These are phyloP conservation scores for Phytophthora syringae DNA, from an alignment of 352 stramenopile species.

Conservation along the genomic window DNA sequence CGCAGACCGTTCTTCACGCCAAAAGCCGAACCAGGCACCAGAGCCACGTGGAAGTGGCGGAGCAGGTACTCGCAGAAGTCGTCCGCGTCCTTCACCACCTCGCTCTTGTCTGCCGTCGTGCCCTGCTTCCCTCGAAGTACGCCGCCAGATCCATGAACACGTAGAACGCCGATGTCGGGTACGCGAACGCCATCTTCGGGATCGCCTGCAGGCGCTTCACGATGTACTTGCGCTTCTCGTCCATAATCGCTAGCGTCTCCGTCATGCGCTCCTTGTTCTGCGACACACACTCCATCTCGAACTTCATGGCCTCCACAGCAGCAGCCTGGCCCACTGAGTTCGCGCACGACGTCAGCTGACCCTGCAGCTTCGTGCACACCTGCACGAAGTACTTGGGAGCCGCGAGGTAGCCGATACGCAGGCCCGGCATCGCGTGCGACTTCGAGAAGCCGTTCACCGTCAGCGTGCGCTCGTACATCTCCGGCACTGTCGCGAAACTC, in stretches of 20 bases:
- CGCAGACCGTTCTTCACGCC: conserved; percentile 92
- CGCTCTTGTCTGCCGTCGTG: conserved; percentile 42
- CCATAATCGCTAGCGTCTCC: conserved; percentile 55
- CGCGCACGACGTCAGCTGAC: too few relatives aligned
- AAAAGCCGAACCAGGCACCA: conserved; percentile 96
- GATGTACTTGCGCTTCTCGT: conserved; percentile 93
- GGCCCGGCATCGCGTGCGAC: conserved; percentile 96
- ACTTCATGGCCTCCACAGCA: conserved; percentile 88
- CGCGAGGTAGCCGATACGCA: too few relatives aligned
- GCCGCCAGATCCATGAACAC: conserved; percentile 92
- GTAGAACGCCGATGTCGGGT: conserved; percentile 96
- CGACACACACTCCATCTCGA: conserved; percentile 76
- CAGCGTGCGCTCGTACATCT: conserved; percentile 92
- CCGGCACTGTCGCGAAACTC: conserved; percentile 76
- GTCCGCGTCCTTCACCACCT: conserved; percentile 58
- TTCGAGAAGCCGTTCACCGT: conserved; percentile 98
- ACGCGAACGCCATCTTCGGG: conserved; percentile 76
- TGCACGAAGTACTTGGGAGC: too few relatives aligned
- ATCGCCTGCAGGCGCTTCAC: conserved; percentile 84
- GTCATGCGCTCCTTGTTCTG: conserved; percentile 61
- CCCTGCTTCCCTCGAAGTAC: conserved; percentile 78
- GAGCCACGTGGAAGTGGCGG: conserved; percentile 92
- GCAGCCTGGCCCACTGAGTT: too few relatives aligned
- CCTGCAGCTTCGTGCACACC: too few relatives aligned
- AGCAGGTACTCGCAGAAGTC: conserved; percentile 93